Conservation (phyloP, 768 basidiomycete species). For the Rhizopogon vinicolor region DNA sequence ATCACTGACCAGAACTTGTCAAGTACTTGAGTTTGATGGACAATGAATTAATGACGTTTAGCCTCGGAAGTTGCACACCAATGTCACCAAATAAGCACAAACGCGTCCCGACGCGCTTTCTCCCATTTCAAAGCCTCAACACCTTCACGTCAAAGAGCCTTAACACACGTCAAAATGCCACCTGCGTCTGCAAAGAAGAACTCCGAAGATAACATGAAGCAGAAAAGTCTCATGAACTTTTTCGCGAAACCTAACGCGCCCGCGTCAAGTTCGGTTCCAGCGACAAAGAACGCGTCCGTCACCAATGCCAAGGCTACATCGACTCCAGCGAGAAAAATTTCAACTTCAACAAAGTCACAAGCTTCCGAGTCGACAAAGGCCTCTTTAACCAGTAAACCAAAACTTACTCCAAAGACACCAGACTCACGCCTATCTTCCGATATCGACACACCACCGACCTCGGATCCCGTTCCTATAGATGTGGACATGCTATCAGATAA, state of each 20-base stretch:
- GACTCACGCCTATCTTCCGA: constrained; percentile 26
- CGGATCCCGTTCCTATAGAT: constrained; percentile 58
- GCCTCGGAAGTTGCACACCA: too few relatives aligned
- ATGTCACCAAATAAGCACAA: constrained; percentile 7
- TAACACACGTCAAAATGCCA: neutral
- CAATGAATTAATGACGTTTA: too few relatives aligned
- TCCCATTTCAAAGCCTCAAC: neutral
- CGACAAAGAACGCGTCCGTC: neutral
- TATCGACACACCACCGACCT: constrained; percentile 68
- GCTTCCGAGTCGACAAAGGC: constrained; percentile 5
- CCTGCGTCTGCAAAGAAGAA: constrained; percentile 29
- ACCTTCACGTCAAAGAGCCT: too few relatives aligned
- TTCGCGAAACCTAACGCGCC: constrained; percentile 37
- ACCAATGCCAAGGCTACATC: neutral
- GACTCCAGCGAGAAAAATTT: neutral
- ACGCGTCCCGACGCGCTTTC: constrained; percentile 14
- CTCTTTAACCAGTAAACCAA: constrained; percentile 22
- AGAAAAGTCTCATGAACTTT: constrained; percentile 72
- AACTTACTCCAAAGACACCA: constrained; percentile 34
- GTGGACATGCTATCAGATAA: constrained; percentile 61
- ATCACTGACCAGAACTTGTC: neutral
- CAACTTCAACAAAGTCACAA: neutral
- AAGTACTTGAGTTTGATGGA: too few relatives aligned
- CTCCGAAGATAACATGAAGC: constrained; percentile 47
- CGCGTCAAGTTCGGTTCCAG: constrained; percentile 12